These are phyloP conservation scores for Kwoniella dendrophila DNA, from an alignment of 768 basidiomycete species.

Conservation along the genomic window DNA sequence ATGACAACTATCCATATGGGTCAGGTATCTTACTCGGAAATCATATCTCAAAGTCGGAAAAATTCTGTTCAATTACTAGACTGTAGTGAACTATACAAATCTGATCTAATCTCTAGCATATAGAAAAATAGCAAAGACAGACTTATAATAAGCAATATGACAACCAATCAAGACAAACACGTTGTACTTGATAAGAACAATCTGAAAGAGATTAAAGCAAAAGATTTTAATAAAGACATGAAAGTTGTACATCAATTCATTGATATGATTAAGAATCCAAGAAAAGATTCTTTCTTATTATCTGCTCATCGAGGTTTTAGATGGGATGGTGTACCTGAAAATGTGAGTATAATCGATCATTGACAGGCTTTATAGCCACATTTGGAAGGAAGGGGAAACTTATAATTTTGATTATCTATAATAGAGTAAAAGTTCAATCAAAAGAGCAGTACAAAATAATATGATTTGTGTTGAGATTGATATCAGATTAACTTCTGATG, in stretches of 20 bases:
- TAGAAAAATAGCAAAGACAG: too few relatives aligned
- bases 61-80: too few relatives aligned
- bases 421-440: constrained; percentile 14
- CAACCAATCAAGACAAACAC: too few relatives aligned
- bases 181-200: too few relatives aligned
- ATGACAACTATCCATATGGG: too few relatives aligned
- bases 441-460: constrained; percentile 6
- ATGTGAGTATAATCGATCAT: not conserved
- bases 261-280: constrained; percentile 11
- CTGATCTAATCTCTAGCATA: too few relatives aligned
- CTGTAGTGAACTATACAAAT: too few relatives aligned
- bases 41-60: too few relatives aligned
- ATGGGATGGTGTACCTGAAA: constrained; percentile 19
- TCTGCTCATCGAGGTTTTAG: constrained; percentile 19
- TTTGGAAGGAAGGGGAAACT: not conserved
- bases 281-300: constrained; percentile 6
- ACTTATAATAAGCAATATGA: too few relatives aligned
- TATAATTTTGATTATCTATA: not conserved
- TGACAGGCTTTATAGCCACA: not conserved
- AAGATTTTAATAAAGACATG: too few relatives aligned
- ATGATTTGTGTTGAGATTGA: constrained; percentile 19
- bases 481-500: constrained; percentile 15
- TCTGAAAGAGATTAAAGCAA: too few relatives aligned
- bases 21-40: too few relatives aligned
- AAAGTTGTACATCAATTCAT: constrained; percentile 13